phyloP scores from a whole-genome alignment of 805 yeast species.

The Metschnikowia continentalis region DNA sequence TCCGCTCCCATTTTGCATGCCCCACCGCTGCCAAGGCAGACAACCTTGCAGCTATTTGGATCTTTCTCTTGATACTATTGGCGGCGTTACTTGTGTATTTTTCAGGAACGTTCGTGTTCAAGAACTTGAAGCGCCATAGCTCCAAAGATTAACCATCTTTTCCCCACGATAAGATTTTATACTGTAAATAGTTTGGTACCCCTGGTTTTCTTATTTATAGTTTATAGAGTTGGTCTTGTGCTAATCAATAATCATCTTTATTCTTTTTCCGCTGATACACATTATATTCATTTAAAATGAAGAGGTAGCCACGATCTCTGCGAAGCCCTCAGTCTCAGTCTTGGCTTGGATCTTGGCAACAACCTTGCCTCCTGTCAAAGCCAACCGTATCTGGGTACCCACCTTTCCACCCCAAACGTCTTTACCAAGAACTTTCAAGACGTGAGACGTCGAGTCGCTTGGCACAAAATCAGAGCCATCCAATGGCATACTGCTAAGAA shows the following conservation, averaged over 20 bases:
- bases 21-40: slow-evolving; percentile 48
- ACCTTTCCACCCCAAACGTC: slow-evolving; percentile 58
- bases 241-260: not conserved
- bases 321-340: slow-evolving; percentile 39
- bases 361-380: slow-evolving; percentile 51
- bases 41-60: slow-evolving; percentile 36
- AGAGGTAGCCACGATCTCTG: slow-evolving; percentile 15
- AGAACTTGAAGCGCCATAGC: slow-evolving; percentile 7
- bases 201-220: no score
- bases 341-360: slow-evolving; percentile 54
- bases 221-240: no score
- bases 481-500: slow-evolving; percentile 54
- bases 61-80: slow-evolving; percentile 50
- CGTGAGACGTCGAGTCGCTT: slow-evolving; percentile 57
- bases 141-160: not conserved
- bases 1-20: slow-evolving; percentile 81
- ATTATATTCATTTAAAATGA: slow-evolving; percentile 1
- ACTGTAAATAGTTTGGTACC: no score
- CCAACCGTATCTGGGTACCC: slow-evolving; percentile 47
- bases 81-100: slow-evolving; percentile 40
- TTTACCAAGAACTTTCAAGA: slow-evolving; percentile 79
- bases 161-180: no score
- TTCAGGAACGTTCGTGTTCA: slow-evolving; percentile 36
- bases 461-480: slow-evolving; percentile 69
- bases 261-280: not conserved